Conservation (phyloP, 208 protist species). For the Trypanosomatidae sp. region DNA sequence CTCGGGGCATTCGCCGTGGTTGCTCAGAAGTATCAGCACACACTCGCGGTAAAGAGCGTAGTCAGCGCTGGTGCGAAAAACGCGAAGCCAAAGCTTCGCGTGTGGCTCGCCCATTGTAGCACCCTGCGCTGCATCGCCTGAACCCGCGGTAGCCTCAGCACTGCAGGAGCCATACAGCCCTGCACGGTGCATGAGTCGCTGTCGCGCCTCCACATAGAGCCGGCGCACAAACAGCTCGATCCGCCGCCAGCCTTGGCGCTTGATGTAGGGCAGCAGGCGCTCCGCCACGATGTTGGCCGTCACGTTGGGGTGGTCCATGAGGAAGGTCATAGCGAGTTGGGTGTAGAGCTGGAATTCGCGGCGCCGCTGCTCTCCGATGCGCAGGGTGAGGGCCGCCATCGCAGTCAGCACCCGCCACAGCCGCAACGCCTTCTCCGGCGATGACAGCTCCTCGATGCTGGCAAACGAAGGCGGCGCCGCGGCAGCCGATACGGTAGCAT, state of each 20-base stretch:
- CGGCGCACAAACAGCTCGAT: slow-evolving; percentile 51
- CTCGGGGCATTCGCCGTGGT: not conserved
- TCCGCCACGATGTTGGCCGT: slow-evolving; percentile 40
- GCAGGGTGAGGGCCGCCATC: slow-evolving; percentile 35
- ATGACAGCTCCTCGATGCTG: slow-evolving; percentile 38
- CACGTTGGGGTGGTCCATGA: slow-evolving; percentile 36
- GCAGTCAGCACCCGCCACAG: slow-evolving; percentile 56
- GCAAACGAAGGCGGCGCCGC: slow-evolving; percentile 18
- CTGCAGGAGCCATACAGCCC: slow-evolving; percentile 1
- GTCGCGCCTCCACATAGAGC: slow-evolving; percentile 55
- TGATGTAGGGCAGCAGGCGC: slow-evolving; percentile 59
- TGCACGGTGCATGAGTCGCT: slow-evolving; percentile 29
- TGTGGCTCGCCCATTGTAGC: not conserved
- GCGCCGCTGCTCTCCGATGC: slow-evolving; percentile 34
- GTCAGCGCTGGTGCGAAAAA: slow-evolving; percentile 29
- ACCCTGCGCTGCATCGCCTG: not conserved
- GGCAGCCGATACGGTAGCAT: not conserved
- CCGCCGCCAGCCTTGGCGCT: slow-evolving; percentile 43
- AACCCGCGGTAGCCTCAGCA: not conserved
- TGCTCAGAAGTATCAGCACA: slow-evolving; percentile 27
- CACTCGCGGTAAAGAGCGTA: slow-evolving; percentile 54
- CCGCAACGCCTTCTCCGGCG: slow-evolving; percentile 24
- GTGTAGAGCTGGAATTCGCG: slow-evolving; percentile 54
- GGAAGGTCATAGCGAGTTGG: slow-evolving; percentile 49
- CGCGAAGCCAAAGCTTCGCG: slow-evolving; percentile 7